Conservation (phyloP, 164 flowering plant genomes). For the Akebia trifoliata region DNA sequence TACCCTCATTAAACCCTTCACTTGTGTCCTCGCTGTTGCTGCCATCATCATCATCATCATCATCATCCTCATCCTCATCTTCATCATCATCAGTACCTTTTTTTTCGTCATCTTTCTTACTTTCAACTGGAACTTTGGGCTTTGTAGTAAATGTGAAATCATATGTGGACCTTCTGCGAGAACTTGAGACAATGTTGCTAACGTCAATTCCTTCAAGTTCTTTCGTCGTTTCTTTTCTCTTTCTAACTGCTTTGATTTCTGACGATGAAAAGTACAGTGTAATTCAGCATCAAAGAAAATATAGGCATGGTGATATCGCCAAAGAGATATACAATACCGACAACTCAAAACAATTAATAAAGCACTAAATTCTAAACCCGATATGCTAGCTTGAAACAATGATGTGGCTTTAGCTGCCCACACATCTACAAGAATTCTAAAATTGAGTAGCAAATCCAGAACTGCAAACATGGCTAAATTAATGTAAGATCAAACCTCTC, state of each 20-base stretch:
- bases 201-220: constrained; percentile 96
- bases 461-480: too few species aligned
- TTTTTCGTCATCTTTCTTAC: constrained; percentile 33
- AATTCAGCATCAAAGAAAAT: not conserved
- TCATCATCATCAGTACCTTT: constrained; percentile 31
- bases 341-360: not conserved
- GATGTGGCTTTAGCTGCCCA: too few species aligned
- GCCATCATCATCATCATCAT: constrained; percentile 18
- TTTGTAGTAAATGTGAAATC: constrained; percentile 56
- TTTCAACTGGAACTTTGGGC: constrained; percentile 44
- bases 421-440: too few species aligned
- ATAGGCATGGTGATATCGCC: not conserved
- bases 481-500: too few species aligned
- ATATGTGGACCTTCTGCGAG: constrained; percentile 71
- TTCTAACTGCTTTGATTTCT: constrained; percentile 81
- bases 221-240: constrained; percentile 73
- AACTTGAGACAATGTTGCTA: constrained; percentile 76
- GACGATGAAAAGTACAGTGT: constrained; percentile 14
- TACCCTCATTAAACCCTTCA: constrained; percentile 44
- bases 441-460: too few species aligned
- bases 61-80: constrained; percentile 41
- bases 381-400: too few species aligned
- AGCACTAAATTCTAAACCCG: not conserved
- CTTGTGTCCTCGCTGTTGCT: constrained; percentile 30
- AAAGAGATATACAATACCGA: not conserved